A percentile compares a stretch with the other conserved stretches of the same genome.
phyloP scores from a whole-genome alignment of 768 basidiomycete genomes.

The Suillus subalutaceus region DNA sequence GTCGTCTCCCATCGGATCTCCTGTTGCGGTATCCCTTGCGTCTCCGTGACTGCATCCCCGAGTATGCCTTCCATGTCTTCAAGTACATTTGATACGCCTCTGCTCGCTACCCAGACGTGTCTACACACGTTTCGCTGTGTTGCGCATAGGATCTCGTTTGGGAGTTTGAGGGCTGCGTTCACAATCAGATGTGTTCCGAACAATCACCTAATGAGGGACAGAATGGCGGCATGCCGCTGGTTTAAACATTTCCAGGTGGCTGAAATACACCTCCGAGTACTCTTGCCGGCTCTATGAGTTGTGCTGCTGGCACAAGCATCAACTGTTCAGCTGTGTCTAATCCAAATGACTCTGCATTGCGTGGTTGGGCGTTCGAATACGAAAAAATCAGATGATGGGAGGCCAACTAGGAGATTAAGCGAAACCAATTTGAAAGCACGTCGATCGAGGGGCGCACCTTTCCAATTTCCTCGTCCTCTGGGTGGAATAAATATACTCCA shows the following conservation, averaged over 20 bases:
- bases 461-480: conserved; percentile 79
- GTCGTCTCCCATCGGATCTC: too few relatives aligned
- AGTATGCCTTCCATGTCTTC: too few relatives aligned
- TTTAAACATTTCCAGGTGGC: conserved; percentile 7
- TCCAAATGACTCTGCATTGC: conserved; percentile 70
- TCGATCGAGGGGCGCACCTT: conserved; percentile 45
- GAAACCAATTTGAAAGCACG: background rate
- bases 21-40: too few relatives aligned
- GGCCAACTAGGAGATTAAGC: conserved; percentile 19
- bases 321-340: conserved; percentile 68
- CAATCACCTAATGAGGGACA: background rate
- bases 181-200: background rate
- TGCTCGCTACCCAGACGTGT: too few relatives aligned
- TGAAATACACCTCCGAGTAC: conserved; percentile 41
- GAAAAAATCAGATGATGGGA: conserved; percentile 32
- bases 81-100: too few relatives aligned
- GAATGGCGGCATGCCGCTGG: background rate
- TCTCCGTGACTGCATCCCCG: too few relatives aligned
- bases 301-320: conserved; percentile 57
- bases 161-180: background rate
- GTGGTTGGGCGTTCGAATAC: conserved; percentile 53
- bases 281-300: conserved; percentile 37
- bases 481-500: too few relatives aligned
- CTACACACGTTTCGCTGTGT: too few relatives aligned
- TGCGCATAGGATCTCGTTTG: too few relatives aligned